Conservation (phyloP, 305 asterid genomes). For the Striga hermonthica region DNA sequence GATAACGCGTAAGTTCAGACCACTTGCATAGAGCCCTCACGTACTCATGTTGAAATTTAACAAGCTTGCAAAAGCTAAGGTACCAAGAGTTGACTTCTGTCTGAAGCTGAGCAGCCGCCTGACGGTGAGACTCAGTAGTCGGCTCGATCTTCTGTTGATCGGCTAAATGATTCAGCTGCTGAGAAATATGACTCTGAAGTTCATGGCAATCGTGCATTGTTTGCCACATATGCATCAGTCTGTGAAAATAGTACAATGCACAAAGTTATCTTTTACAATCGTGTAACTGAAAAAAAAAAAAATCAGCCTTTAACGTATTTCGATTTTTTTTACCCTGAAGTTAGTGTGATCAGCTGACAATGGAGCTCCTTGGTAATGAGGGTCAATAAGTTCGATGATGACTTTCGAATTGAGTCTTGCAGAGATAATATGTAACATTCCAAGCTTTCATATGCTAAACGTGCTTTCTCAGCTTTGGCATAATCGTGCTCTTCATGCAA, state of each 20-base stretch:
- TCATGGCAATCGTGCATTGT: conserved; percentile 67
- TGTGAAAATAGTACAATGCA: conserved; percentile 31
- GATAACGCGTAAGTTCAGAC: conserved; percentile 45
- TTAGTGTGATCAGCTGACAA: conserved; percentile 67
- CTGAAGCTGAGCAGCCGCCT: conserved; percentile 78
- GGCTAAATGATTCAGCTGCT: conserved; percentile 53
- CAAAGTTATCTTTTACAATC: too few relatives aligned
- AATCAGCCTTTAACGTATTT: too few relatives aligned
- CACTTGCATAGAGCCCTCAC: conserved; percentile 54
- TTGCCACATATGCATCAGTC: conserved; percentile 66
- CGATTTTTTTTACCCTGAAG: conserved; percentile 56
- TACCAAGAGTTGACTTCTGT: conserved; percentile 70
- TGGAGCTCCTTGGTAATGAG: conserved; percentile 65
- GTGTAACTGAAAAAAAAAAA: too few relatives aligned
- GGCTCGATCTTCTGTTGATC: conserved; percentile 47
- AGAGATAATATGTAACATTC: conserved; percentile 50
- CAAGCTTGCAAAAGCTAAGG: conserved; percentile 58
- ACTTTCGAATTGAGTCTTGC: conserved; percentile 55
- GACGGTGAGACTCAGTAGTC: conserved; percentile 57
- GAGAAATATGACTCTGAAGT: conserved; percentile 62
- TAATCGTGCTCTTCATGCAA: conserved; percentile 63
- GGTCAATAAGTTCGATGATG: conserved; percentile 47
- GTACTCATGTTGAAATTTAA: conserved; percentile 63
- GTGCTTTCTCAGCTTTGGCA: conserved; percentile 58
- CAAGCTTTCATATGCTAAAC: conserved; percentile 48